phyloP scores from a whole-genome alignment of 1,284 basidiomycete genomes.

The Melampsora medusae region DNA sequence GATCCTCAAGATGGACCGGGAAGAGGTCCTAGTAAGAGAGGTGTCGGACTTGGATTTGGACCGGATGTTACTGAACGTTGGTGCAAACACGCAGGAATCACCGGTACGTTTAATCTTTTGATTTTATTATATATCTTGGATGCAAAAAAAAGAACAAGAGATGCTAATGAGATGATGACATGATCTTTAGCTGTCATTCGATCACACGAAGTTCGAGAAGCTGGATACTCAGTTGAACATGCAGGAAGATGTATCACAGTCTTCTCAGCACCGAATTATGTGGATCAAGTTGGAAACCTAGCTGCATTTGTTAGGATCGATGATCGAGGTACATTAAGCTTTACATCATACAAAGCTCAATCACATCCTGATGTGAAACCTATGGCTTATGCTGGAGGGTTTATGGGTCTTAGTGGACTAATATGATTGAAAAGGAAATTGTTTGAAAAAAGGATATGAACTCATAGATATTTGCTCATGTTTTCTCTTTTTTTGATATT shows the following conservation, averaged over 20 bases:
- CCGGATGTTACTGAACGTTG: slow-evolving; percentile 64
- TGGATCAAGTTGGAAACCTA: slow-evolving; percentile 53
- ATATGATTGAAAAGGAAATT: background rate
- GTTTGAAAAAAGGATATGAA: background rate
- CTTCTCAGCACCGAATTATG: slow-evolving; percentile 55
- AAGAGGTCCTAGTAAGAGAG: slow-evolving; percentile 94
- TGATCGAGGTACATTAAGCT: slow-evolving; percentile 49
- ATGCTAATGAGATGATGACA: slow-evolving; percentile 59
- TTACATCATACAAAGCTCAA: slow-evolving; percentile 50
- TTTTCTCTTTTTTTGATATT: background rate
- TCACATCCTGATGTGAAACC: slow-evolving; percentile 50
- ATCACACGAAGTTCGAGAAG: slow-evolving; percentile 91
- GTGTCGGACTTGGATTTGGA: slow-evolving; percentile 92
- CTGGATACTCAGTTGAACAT: slow-evolving; percentile 82
- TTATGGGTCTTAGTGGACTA: slow-evolving; percentile 42
- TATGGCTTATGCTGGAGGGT: slow-evolving; percentile 50
- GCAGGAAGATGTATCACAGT: slow-evolving; percentile 84
- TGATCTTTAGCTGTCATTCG: slow-evolving; percentile 75
- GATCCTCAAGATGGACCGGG: slow-evolving; percentile 87
- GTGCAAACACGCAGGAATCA: slow-evolving; percentile 50
- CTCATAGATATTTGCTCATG: background rate
- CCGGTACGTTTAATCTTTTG: slow-evolving; percentile 39
- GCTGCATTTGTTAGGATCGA: slow-evolving; percentile 51
- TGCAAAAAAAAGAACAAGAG: slow-evolving; percentile 75
- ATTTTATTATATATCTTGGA: slow-evolving; percentile 59